Base-by-base conservation (phyloP, 768 basidiomycete species). In the Phaeotremella skinneri region DNA sequence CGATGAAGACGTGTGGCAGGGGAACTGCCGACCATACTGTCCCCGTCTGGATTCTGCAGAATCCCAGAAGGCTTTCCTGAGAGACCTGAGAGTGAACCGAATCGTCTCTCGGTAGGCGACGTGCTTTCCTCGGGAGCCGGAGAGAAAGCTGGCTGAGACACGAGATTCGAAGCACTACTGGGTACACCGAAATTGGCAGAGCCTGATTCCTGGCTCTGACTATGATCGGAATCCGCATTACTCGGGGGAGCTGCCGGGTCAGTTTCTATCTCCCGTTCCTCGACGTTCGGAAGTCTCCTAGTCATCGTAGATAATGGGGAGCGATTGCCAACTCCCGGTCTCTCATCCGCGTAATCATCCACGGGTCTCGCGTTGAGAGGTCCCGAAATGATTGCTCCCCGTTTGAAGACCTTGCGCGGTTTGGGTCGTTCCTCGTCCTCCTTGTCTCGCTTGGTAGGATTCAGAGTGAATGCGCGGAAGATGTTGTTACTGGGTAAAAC, bases 401-500 rank as follows among this genome's bases (percentile, higher is more conserved):
- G 14, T 16, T 23, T 7, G 49, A 50, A 29, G 6, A 9, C 29
- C 20, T 27, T 50, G 6, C 26, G 16, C 30, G 14, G 21, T 26
- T 32, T 7, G 5, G 21, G 16, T 43, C 47, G 42, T 43, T 32
- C 30, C 52, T 56, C 57, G n/a, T 29, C 26, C 49, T 50, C 20
- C 31, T 30, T 31, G 20, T 26, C 52, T 0, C 23, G 53, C 34
- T 23, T 37, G n/a, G 29, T 27, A n/a, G 5, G 27, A n/a, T 49
- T 9, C 9, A 59, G 37, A 16, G 62, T 39, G 52, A 49, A 27
- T 23, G 54, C 27, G 21, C 43, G 13, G 23, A 31, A 37, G 34
- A 63, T 50, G 25, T 13, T 58, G 43, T 29, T 49, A 21, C 29
- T 42, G 6, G 26, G 56, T 52, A 20, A 55, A 56, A 31, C 31